phyloP scores from a whole-genome alignment of 495 filamentous ascomycete species.

The Aspergillus baeticus region DNA sequence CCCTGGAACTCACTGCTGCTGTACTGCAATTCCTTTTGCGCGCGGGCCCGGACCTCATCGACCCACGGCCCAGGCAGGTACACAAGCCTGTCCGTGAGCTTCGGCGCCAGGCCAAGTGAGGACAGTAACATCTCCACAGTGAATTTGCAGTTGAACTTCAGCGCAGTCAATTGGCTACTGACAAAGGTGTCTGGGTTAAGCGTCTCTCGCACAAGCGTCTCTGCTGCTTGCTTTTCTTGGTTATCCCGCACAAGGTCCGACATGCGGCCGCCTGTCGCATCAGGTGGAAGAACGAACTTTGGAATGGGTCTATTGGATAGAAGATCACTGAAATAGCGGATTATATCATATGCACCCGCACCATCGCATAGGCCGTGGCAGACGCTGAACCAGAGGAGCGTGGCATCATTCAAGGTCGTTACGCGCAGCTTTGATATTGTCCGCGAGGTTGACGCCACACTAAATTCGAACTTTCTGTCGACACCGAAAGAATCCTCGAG shows the following conservation, averaged over 20 bases:
- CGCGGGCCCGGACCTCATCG: background rate
- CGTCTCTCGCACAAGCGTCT: too few relatives aligned
- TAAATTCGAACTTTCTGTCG: background rate
- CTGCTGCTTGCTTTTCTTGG: too few relatives aligned
- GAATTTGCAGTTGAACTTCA: too few relatives aligned
- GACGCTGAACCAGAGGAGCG: slow-evolving; percentile 7
- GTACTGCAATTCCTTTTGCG: background rate
- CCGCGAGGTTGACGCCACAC: background rate
- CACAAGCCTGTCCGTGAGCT: background rate
- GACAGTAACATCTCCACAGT: too few relatives aligned
- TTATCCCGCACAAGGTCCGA: slow-evolving; percentile 1
- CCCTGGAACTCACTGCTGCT: background rate
- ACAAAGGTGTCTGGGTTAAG: too few relatives aligned
- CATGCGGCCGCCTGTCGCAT: background rate
- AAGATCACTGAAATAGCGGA: slow-evolving; percentile 1
- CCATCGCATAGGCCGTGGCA: slow-evolving; percentile 4
- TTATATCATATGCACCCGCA: background rate
- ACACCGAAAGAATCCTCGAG: background rate
- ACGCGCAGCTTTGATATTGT: background rate
- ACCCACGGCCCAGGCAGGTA: slow-evolving; percentile 7
- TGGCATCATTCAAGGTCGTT: slow-evolving; percentile 5
- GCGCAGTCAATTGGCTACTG: too few relatives aligned
- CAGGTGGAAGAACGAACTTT: background rate
- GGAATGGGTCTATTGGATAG: background rate
- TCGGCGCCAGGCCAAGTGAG: background rate